phyloP scores from a whole-genome alignment of 805 yeast genomes.

The Starmerella cellae region DNA sequence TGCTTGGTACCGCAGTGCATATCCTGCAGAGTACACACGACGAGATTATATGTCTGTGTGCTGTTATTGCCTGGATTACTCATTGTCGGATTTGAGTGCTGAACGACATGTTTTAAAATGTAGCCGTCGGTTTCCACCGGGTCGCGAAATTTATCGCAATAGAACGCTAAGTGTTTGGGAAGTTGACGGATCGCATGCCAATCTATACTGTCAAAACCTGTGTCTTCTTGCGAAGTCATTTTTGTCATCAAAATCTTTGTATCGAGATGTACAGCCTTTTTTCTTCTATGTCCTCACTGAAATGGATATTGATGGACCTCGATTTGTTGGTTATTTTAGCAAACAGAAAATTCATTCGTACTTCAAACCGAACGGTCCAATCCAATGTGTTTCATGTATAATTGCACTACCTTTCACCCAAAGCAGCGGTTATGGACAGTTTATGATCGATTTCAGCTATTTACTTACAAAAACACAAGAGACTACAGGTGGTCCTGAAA shows the following conservation, averaged over 20 bases:
- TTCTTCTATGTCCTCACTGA: constrained; percentile 77
- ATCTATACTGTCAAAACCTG: constrained; percentile 72
- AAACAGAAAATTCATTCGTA: constrained; percentile 44
- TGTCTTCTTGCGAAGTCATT: constrained; percentile 83
- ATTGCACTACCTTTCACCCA: constrained; percentile 80
- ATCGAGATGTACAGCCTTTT: constrained; percentile 92
- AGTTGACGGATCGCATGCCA: constrained; percentile 78
- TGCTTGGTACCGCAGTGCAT: constrained; percentile 89
- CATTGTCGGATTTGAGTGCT: constrained; percentile 51
- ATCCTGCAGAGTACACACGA: constrained; percentile 69
- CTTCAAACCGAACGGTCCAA: constrained; percentile 20
- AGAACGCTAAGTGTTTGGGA: constrained; percentile 60
- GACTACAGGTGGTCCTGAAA: constrained; percentile 85
- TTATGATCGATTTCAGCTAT: constrained; percentile 81
- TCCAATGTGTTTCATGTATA: constrained; percentile 80
- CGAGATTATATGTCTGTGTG: constrained; percentile 58
- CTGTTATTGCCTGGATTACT: constrained; percentile 71
- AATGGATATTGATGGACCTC: constrained; percentile 33
- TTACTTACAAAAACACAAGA: constrained; percentile 60
- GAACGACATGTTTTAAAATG: constrained; percentile 69
- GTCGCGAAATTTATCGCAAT: constrained; percentile 77
- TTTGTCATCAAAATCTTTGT: constrained; percentile 78
- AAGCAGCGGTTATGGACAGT: constrained; percentile 76
- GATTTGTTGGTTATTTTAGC: constrained; percentile 83
- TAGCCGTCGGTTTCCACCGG: constrained; percentile 64